Base-by-base conservation (phyloP, 2,329 filamentous ascomycete genomes). In the Diplocarpon rosae region DNA sequence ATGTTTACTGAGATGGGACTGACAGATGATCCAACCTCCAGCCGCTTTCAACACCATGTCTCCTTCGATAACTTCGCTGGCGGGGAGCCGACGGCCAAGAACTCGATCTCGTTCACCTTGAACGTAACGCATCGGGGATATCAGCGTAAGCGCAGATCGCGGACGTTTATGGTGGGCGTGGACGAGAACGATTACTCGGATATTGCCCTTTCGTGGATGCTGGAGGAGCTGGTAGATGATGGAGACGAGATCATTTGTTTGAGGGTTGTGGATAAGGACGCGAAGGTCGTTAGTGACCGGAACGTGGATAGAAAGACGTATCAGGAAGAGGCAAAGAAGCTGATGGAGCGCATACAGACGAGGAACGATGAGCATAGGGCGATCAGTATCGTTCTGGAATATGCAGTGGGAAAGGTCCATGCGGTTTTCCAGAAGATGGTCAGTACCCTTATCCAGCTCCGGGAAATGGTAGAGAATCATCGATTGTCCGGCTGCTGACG, bases 151-250 rank as follows among this genome's bases (percentile, higher is more conserved):
- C 74, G 80, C 50, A 71, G 78, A 20, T 83, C 78, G 16, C 70
- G 82, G 27, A 85, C 80, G 0, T 85, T 85, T 52, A 68, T 85
- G 20, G 83, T 80, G 55, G 82, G 82, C 7, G 80, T 80, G 16
- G 82, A 85, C 57, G 76, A 81, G 53, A 85, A 85, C 52, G 80
- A 84, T 45, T 85, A 85, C 61, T 83, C 79, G 2, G 79, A 85
- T 43, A 84, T 81, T 60, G 82, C 82, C 5, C 67, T 86, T 7
- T 77, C 83, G 59, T 86, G 81, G 80, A 71, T 85, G 50, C 72
- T 86, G 42, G 80, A 85, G 54, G 81, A 85, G 61, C 65, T 86
- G 42, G 80, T 85, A n/a, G 81, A 85, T 55, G 82, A 85, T 61
- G 81, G 81, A 3, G 82, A 86, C 55, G 80, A 85, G 60, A 79